Evolutionary conservation across 1,139 yeast species (phyloP).

Genomic region (Eremothecium sinecaudum): DNA sequence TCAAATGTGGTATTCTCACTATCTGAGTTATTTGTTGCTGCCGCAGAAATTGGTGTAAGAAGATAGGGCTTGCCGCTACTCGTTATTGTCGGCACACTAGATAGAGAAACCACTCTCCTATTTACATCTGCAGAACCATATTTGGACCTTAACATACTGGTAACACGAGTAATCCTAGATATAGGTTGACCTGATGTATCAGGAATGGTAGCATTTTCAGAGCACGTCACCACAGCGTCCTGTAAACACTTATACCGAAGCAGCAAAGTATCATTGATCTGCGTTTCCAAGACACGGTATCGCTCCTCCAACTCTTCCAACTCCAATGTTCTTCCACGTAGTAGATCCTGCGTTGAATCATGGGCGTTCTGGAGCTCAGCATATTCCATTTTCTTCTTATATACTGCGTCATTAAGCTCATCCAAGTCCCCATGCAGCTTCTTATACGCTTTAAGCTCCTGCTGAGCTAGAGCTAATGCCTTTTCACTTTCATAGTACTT

Average conservation of each 20-base stretch:
- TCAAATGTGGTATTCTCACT: conserved; percentile 2
- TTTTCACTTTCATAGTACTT: background rate
- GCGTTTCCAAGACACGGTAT: conserved; percentile 8
- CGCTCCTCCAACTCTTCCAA: conserved; percentile 9
- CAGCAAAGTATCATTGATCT: conserved; percentile 8
- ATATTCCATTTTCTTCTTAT: conserved; percentile 9
- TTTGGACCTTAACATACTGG: conserved; percentile 12
- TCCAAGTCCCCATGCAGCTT: conserved; percentile 5
- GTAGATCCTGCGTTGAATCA: conserved; percentile 5
- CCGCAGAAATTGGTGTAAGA: background rate
- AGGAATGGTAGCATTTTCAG: conserved; percentile 4
- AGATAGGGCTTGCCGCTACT: background rate
- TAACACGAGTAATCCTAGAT: conserved; percentile 11
- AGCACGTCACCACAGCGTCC: conserved; percentile 10
- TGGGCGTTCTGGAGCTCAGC: conserved; percentile 6
- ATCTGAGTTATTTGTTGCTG: conserved; percentile 7
- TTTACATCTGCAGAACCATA: conserved; percentile 7
- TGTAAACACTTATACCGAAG: conserved; percentile 11
- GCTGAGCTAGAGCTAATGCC: background rate
- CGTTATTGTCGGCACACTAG: conserved; percentile 4
- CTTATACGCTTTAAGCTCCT: conserved; percentile 5
- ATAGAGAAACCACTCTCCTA: conserved; percentile 12
- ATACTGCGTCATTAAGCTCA: conserved; percentile 4
- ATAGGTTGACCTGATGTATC: conserved; percentile 3
- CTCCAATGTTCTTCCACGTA: conserved; percentile 6